Conservation (phyloP, 768 basidiomycete genomes). For the Russula lepida region DNA sequence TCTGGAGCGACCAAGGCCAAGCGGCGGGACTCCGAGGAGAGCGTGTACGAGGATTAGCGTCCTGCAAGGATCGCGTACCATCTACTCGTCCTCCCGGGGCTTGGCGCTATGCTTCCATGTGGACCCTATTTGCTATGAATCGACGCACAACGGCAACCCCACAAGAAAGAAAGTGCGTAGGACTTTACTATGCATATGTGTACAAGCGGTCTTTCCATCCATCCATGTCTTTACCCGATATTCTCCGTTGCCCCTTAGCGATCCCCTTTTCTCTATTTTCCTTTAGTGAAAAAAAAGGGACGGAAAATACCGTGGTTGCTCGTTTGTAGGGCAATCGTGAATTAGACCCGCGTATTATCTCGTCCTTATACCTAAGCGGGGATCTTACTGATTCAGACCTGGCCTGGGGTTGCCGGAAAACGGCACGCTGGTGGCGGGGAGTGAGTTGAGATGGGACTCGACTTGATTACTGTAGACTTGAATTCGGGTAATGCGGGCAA, state of each 20-base stretch:
- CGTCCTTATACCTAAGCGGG: not conserved
- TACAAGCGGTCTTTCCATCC: not conserved
- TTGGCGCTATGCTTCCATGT: not conserved
- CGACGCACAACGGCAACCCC: not conserved
- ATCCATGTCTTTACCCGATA: not conserved
- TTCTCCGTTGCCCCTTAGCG: not conserved
- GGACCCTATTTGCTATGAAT: not conserved
- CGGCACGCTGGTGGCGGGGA: not conserved
- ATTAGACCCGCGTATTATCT: not conserved
- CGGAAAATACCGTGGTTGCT: not conserved
- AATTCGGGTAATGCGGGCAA: not conserved
- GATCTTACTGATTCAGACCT: not conserved
- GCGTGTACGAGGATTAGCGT: constrained; percentile 6
- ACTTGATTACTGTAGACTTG: not conserved
- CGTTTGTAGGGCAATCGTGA: not conserved
- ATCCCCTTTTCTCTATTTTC: not conserved
- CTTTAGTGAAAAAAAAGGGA: not conserved
- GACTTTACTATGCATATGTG: not conserved
- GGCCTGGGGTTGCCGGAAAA: not conserved
- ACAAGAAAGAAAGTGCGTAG: not conserved
- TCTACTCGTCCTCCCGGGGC: not conserved
- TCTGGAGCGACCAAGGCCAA: not conserved
- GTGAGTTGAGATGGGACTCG: constrained; percentile 1
- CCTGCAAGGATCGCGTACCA: not conserved
- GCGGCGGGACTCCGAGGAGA: constrained; percentile 5